Evolutionary conservation across 805 yeast genomes (phyloP).

Genomic region (Starmerella gropengiesseri): DNA sequence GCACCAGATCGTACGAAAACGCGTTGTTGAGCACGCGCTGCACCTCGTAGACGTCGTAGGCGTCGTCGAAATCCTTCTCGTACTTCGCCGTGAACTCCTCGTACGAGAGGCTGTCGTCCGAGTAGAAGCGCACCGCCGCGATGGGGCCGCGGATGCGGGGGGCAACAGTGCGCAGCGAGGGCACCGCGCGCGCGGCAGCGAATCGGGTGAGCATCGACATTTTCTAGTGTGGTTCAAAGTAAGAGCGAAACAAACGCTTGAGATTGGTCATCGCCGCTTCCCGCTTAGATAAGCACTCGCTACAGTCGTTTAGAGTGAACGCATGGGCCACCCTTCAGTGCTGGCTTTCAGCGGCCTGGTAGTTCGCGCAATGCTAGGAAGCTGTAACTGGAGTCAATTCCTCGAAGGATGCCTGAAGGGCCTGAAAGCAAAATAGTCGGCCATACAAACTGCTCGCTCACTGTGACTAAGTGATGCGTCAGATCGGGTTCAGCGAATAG

Average conservation of each 20-base stretch:
- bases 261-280: constrained; percentile 1
- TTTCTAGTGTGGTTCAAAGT: background rate
- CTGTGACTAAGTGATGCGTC: too few species aligned
- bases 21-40: constrained; percentile 95
- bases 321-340: too few species aligned
- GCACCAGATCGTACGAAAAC: constrained; percentile 96
- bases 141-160: constrained; percentile 8
- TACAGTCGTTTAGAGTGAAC: too few species aligned
- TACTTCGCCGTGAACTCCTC: constrained; percentile 42
- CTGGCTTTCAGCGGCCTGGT: too few species aligned
- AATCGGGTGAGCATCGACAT: constrained; percentile 16
- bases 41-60: constrained; percentile 76
- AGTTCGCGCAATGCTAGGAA: too few species aligned
- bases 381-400: too few species aligned
- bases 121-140: constrained; percentile 19
- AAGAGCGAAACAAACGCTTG: background rate
- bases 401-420: too few species aligned
- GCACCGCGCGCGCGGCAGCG: constrained; percentile 16
- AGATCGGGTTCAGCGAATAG: too few species aligned
- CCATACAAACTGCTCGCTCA: too few species aligned
- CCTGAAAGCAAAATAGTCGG: too few species aligned
- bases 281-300: background rate
- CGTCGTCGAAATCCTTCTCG: constrained; percentile 93
- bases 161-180: constrained; percentile 11
- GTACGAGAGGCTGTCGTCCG: constrained; percentile 21